Evolutionary conservation across 2,329 filamentous ascomycete genomes (phyloP).

Genomic region (Sarocladium brachiariae): DNA sequence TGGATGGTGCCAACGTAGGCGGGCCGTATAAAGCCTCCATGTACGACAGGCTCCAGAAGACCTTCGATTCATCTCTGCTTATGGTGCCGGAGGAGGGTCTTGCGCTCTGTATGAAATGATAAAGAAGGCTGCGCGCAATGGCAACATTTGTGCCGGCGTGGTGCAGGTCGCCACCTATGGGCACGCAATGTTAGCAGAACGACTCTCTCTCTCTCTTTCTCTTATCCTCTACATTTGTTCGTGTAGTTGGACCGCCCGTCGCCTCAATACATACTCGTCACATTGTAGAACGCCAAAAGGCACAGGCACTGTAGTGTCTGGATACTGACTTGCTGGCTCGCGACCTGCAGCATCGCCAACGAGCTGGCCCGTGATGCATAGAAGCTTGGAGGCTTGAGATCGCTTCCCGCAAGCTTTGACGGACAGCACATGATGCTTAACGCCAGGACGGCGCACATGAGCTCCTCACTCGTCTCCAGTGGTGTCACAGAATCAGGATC

Average conservation of each 20-base stretch:
- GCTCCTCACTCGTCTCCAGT: background rate
- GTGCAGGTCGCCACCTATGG: background rate
- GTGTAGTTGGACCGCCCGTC: background rate
- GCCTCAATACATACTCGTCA: background rate
- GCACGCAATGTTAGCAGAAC: background rate
- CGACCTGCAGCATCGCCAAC: background rate
- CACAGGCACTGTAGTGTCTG: background rate
- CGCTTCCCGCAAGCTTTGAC: background rate
- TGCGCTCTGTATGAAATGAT: background rate
- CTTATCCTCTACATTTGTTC: background rate
- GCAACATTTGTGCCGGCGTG: background rate
- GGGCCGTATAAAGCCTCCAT: background rate
- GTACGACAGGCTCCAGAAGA: constrained; percentile 2
- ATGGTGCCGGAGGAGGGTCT: background rate
- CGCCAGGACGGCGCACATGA: background rate
- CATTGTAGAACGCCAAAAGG: background rate
- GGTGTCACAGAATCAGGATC: background rate
- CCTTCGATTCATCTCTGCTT: background rate
- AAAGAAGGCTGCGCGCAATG: background rate
- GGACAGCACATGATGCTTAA: background rate
- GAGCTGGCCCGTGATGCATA: background rate
- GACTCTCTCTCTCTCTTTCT: background rate
- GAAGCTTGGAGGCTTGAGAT: background rate
- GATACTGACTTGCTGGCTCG: background rate
- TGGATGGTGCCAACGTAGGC: background rate